phyloP scores from a whole-genome alignment of 306 rosid species.

The Quercus parvula region DNA sequence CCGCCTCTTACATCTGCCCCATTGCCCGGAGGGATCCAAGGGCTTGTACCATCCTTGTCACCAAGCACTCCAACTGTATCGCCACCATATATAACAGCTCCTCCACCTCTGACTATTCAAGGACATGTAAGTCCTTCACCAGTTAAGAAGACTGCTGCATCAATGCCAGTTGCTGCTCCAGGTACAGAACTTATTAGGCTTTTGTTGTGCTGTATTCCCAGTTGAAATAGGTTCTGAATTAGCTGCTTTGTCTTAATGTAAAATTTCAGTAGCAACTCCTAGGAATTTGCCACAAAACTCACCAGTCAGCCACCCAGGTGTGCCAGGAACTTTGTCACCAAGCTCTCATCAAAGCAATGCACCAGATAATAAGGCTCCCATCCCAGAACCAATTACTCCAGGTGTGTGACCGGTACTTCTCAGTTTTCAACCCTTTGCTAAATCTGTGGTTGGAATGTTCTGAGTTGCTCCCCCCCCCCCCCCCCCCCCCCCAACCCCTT shows the following conservation, averaged over 20 bases:
- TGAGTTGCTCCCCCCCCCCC: background rate
- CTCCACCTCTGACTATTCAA: conserved; percentile 40
- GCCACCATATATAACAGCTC: conserved; percentile 33
- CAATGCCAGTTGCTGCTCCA: conserved; percentile 42
- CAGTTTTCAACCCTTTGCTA: conserved; percentile 16
- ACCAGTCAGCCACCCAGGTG: conserved; percentile 44
- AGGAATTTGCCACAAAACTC: conserved; percentile 42
- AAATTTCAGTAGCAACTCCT: conserved; percentile 46
- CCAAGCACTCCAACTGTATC: conserved; percentile 17
- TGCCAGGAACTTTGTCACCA: conserved; percentile 52
- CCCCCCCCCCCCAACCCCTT: background rate
- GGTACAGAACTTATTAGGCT: conserved; percentile 35
- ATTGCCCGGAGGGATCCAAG: conserved; percentile 28
- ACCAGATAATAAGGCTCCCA: conserved; percentile 41
- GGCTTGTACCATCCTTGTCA: conserved; percentile 42
- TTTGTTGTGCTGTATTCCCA: conserved; percentile 4
- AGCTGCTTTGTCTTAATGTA: conserved; percentile 14
- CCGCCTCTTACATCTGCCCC: conserved; percentile 47
- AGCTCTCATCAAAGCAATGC: conserved; percentile 34
- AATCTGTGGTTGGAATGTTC: conserved; percentile 3
- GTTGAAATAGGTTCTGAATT: conserved; percentile 16
- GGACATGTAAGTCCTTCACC: conserved; percentile 35
- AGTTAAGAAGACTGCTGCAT: conserved; percentile 28
- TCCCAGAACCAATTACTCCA: conserved; percentile 43
- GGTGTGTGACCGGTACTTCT: conserved; percentile 38